Conservation (phyloP, 2,329 filamentous ascomycete species). For the Furcasterigmium furcatum region DNA sequence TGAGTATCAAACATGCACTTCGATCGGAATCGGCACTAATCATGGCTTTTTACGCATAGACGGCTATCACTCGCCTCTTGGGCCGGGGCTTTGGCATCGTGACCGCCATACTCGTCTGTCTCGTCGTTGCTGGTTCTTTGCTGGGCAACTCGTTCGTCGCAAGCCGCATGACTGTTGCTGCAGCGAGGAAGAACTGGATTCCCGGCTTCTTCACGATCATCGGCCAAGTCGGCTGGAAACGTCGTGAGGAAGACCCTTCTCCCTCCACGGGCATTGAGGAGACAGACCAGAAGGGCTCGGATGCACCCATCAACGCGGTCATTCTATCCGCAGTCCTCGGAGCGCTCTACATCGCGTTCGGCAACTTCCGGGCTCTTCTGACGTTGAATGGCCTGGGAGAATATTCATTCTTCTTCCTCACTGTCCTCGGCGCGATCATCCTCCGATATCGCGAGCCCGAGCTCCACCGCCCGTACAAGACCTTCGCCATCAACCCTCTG, state of each 20-base stretch:
- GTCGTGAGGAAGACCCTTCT: conserved; percentile 2
- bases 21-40: too few relatives aligned
- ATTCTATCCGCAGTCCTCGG: conserved; percentile 46
- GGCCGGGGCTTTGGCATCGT: conserved; percentile 50
- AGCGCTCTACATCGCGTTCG: conserved; percentile 55
- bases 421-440: conserved; percentile 55
- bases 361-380: conserved; percentile 57
- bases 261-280: background rate
- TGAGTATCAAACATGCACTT: conserved; percentile 26
- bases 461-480: conserved; percentile 53
- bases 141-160: conserved; percentile 62
- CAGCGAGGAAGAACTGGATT: conserved; percentile 49
- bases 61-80: conserved; percentile 51
- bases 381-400: conserved; percentile 59
- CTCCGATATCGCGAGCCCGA: conserved; percentile 53
- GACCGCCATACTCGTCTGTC: conserved; percentile 53
- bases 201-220: conserved; percentile 40
- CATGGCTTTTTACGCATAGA: too few relatives aligned
- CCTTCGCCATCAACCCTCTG: conserved; percentile 44
- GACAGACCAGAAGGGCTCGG: conserved; percentile 24
- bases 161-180: conserved; percentile 58
- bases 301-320: conserved; percentile 53
- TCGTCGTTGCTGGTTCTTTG: conserved; percentile 59
- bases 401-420: conserved; percentile 63
- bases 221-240: conserved; percentile 33